Evolutionary conservation across 257 asterid species (phyloP), one percentile per base, ranked within the genome.

Genomic region (Scutellaria baicalensis): DNA sequence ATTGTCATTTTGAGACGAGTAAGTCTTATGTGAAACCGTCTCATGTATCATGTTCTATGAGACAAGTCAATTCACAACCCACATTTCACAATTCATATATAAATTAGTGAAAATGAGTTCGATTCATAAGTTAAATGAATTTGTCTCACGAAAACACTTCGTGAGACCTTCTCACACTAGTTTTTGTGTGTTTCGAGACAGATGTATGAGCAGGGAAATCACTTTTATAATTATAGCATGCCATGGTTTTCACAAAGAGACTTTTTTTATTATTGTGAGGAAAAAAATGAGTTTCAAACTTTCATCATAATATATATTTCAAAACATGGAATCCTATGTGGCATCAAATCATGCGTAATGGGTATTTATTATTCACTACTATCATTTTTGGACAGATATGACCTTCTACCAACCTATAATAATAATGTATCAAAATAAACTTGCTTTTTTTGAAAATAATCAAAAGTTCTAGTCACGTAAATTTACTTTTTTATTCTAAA

Each of bases 251-350:
- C 80, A 62, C 35, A 45, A 66, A 9, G 59, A 57, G 17, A 12
- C 5, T 60, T 21, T 47, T 20, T 42, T 44, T 35, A 1, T 49
- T 13, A 39, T 61, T 77, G 43, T 62, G 33, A 38, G 58, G 57
- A 54, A 45, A 66, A 21, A 54, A 59, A 61, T 71, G 71, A 33
- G 48, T 35, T 60, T 66, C 60, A 33, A 38, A 35, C 47, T 66
- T 67, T 36, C 52, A 14, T 27, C 66, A 27, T 52, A 72, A 43
- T 27, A 12, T 45, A 52, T 35, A 71, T 66, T 8, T 16, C 55
- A 8, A 64, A 31, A 61, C 23, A 64, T 13, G 66, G 82, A 73
- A 79, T 79, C 82, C 81, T 17, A 60, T 73, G 84, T 42, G 40
- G 40, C 71, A 77, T 60, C 60, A 63, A 65, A 59, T 69, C 36